phyloP scores from a whole-genome alignment of 441 rosid genomes.

The Syzygium malaccense region DNA sequence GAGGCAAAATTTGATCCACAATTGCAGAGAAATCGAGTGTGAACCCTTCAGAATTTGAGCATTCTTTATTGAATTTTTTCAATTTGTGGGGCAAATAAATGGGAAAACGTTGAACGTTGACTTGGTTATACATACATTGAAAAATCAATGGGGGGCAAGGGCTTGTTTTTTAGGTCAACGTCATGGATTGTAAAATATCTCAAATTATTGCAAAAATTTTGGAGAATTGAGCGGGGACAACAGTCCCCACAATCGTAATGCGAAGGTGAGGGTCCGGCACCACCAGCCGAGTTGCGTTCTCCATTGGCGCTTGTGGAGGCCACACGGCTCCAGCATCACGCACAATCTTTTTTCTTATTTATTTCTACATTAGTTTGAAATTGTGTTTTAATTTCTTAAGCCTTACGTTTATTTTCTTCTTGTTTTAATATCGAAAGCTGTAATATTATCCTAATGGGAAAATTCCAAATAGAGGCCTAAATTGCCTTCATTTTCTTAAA shows the following conservation, averaged over 20 bases:
- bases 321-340: neutral
- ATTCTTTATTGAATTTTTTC: neutral
- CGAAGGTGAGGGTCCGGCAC: too few species aligned
- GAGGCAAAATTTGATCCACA: neutral
- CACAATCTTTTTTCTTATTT: neutral
- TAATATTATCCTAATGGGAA: neutral
- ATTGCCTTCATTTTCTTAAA: too few species aligned
- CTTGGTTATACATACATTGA: neutral
- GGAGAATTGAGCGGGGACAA: neutral
- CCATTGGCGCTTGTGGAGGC: neutral
- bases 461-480: too few species aligned
- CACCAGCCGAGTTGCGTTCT: neutral
- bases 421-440: neutral
- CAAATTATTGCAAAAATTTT: neutral
- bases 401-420: neutral
- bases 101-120: neutral
- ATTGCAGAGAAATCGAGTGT: neutral
- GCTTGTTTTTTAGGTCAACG: neutral
- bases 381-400: neutral
- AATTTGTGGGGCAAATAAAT: neutral
- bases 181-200: neutral
- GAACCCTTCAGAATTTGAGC: neutral
- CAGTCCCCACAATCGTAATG: neutral
- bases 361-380: neutral
- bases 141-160: neutral